Evolutionary conservation across 2,329 filamentous ascomycete genomes (phyloP).

Genomic region (Cytospora paraplurivora): DNA sequence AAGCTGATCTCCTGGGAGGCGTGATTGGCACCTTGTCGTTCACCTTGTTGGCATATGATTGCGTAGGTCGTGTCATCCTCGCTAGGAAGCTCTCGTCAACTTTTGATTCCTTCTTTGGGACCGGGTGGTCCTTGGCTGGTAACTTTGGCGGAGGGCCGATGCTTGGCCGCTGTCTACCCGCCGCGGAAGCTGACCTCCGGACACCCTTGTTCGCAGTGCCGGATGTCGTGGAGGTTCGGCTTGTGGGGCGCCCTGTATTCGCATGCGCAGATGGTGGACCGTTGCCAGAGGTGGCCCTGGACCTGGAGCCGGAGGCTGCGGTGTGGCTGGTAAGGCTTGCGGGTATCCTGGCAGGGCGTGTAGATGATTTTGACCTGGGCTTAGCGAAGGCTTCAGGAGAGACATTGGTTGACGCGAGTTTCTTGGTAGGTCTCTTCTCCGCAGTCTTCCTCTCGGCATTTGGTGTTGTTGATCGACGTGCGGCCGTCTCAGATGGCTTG

Average conservation of each 20-base stretch:
- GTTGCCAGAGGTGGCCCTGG: conserved; percentile 26
- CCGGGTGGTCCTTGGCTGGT: conserved; percentile 49
- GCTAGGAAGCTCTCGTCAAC: conserved; percentile 73
- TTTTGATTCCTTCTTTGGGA: conserved; percentile 53
- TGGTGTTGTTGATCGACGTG: conserved; percentile 21
- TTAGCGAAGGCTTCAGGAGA: conserved; percentile 52
- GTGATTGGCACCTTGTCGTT: conserved; percentile 61
- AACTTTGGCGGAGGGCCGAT: conserved; percentile 63
- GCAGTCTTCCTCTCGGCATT: conserved; percentile 25
- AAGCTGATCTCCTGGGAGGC: conserved; percentile 47
- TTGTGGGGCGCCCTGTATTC: conserved; percentile 45
- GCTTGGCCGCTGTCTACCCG: conserved; percentile 52
- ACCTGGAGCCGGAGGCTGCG: conserved; percentile 67
- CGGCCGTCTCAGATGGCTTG: conserved; percentile 11
- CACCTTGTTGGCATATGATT: conserved; percentile 55
- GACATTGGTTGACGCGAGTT: conserved; percentile 46
- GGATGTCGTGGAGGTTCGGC: conserved; percentile 40
- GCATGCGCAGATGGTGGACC: conserved; percentile 40
- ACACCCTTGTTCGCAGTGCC: conserved; percentile 36
- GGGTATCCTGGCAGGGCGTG: conserved; percentile 66
- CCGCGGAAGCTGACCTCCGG: conserved; percentile 50
- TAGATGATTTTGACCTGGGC: conserved; percentile 68
- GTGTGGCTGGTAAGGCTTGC: conserved; percentile 70
- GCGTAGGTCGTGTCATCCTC: conserved; percentile 80
- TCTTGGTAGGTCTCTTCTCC: conserved; percentile 47